Conservation (phyloP, 768 basidiomycete genomes). For the Russula sp. region DNA sequence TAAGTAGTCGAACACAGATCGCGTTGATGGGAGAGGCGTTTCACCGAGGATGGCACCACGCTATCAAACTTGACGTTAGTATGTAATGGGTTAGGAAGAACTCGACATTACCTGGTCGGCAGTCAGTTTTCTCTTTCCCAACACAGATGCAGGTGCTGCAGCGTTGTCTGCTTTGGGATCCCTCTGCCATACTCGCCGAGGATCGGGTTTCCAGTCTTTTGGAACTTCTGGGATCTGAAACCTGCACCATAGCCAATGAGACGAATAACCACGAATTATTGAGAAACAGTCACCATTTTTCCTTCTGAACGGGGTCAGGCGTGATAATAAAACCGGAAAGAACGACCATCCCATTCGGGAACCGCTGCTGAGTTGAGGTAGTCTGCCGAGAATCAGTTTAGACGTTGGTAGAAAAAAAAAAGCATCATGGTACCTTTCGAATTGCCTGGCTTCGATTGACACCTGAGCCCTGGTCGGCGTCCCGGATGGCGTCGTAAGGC, state of each 20-base stretch:
- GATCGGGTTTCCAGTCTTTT: constrained; percentile 78
- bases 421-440: background rate
- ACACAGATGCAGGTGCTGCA: constrained; percentile 34
- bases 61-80: constrained; percentile 33
- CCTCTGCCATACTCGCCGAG: constrained; percentile 62
- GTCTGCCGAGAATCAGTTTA: constrained; percentile 19
- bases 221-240: constrained; percentile 82
- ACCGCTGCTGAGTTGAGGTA: constrained; percentile 32
- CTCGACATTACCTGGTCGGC: constrained; percentile 8
- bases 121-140: constrained; percentile 29
- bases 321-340: constrained; percentile 71
- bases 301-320: constrained; percentile 58
- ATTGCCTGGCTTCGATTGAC: constrained; percentile 20
- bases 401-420: background rate
- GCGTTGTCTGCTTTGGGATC: constrained; percentile 33
- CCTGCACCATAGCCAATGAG: constrained; percentile 37
- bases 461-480: constrained; percentile 55
- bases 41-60: constrained; percentile 83
- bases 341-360: constrained; percentile 70
- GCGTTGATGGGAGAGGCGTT: constrained; percentile 57
- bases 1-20: constrained; percentile 91
- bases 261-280: constrained; percentile 16
- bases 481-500: constrained; percentile 59
- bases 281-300: constrained; percentile 48
- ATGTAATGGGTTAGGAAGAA: no score